Percentiles rank a stretch among this genome's conserved stretches.
Evolutionary conservation across 1,139 yeast genomes (phyloP).

Genomic region (Hyphopichia fennica): DNA sequence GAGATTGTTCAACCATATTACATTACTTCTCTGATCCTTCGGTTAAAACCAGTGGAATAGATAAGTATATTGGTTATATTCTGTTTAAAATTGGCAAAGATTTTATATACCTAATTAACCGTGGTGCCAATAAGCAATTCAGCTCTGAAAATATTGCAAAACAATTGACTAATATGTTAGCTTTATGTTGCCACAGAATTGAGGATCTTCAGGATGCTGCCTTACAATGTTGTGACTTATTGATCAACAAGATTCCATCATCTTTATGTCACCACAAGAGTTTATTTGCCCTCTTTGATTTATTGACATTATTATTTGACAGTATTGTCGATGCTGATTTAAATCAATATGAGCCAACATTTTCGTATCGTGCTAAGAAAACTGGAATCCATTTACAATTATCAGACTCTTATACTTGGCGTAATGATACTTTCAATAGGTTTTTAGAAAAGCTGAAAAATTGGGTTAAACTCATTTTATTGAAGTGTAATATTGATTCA

Average conservation of each 20-base stretch:
- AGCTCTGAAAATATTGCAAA: constrained; percentile 62
- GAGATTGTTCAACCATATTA: constrained; percentile 75
- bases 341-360: constrained; percentile 81
- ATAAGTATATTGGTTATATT: constrained; percentile 65
- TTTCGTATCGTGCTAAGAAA: constrained; percentile 59
- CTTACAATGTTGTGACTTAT: constrained; percentile 69
- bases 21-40: constrained; percentile 87
- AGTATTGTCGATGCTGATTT: constrained; percentile 86
- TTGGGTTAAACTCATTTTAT: constrained; percentile 63
- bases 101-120: constrained; percentile 47
- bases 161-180: constrained; percentile 69
- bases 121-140: constrained; percentile 52
- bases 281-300: constrained; percentile 76
- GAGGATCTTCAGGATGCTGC: constrained; percentile 79
- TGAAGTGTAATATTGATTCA: constrained; percentile 66
- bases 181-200: constrained; percentile 76
- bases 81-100: constrained; percentile 60
- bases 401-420: constrained; percentile 79
- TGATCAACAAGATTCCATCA: constrained; percentile 74
- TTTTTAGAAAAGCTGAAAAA: constrained; percentile 58
- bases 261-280: constrained; percentile 74
- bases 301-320: constrained; percentile 73
- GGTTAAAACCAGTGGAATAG: constrained; percentile 69
- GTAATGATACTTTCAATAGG: constrained; percentile 63
- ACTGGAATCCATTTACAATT: constrained; percentile 62